phyloP scores from a whole-genome alignment of 371 early-diverging fungal species.

The Saksenaea vasiformis region DNA sequence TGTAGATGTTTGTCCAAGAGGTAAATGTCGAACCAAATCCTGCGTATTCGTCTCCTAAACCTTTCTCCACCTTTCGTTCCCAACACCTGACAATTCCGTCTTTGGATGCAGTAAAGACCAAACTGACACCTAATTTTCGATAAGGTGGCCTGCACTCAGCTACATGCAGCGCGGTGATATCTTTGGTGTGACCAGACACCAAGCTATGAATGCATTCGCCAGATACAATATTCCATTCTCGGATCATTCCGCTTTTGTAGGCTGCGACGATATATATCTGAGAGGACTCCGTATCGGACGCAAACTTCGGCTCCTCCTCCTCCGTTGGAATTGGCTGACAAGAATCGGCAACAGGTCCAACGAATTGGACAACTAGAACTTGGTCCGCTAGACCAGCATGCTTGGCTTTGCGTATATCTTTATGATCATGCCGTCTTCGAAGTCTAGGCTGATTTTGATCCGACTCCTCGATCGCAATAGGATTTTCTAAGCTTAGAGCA shows the following conservation, averaged over 20 bases:
- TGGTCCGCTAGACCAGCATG: constrained; percentile 9
- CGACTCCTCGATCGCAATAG: constrained; percentile 8
- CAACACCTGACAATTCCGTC: constrained; percentile 34
- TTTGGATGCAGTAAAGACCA: constrained; percentile 33
- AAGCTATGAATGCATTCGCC: constrained; percentile 32
- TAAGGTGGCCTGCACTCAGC: constrained; percentile 23
- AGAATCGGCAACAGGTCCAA: constrained; percentile 14
- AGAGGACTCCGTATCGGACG: background rate
- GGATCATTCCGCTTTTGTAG: constrained; percentile 25
- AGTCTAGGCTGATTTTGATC: background rate
- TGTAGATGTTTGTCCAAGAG: constrained; percentile 25
- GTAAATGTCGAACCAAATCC: constrained; percentile 12
- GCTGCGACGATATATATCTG: constrained; percentile 27
- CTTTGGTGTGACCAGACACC: constrained; percentile 21
- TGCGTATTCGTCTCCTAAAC: background rate
- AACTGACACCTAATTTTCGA: constrained; percentile 20
- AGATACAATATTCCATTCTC: constrained; percentile 33
- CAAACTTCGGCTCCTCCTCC: constrained; percentile 9
- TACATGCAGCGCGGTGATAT: constrained; percentile 25
- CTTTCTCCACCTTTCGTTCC: constrained; percentile 37
- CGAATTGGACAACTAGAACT: constrained; percentile 18
- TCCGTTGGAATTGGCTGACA: constrained; percentile 22
- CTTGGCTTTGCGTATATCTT: background rate
- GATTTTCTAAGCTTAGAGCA: constrained; percentile 7
- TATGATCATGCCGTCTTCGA: constrained; percentile 2